These are phyloP conservation scores for Physcia stellaris DNA, from an alignment of 495 filamentous ascomycete genomes.

Conservation along the genomic window DNA sequence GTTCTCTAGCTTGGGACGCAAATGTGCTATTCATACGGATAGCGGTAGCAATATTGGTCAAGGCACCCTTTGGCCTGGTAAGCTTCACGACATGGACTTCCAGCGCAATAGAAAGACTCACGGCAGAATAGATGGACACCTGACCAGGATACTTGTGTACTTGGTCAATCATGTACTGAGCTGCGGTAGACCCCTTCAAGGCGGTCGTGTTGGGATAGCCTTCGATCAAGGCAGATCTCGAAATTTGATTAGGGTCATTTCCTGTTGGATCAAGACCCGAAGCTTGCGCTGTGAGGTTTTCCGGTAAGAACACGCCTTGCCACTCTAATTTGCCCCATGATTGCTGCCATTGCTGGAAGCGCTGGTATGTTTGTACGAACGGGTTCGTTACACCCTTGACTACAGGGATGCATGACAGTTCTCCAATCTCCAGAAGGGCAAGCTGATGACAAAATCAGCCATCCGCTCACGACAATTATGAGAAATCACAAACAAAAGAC, in stretches of 20 bases:
- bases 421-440: too few species aligned
- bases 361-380: too few species aligned
- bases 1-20: too few species aligned
- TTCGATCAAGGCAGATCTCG: slow-evolving; percentile 22
- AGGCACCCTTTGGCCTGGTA: slow-evolving; percentile 14
- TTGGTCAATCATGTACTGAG: slow-evolving; percentile 27
- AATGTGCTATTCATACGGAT: too few species aligned
- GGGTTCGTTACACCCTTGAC: too few species aligned
- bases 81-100: background rate
- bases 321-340: slow-evolving; percentile 23
- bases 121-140: slow-evolving; percentile 12
- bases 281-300: slow-evolving; percentile 19
- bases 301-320: slow-evolving; percentile 22
- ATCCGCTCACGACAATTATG: too few species aligned
- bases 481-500: too few species aligned
- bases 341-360: too few species aligned
- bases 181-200: slow-evolving; percentile 10
- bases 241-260: slow-evolving; percentile 20
- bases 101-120: background rate
- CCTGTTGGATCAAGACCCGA: slow-evolving; percentile 22
- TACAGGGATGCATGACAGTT: too few species aligned
- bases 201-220: slow-evolving; percentile 23
- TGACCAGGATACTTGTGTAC: slow-evolving; percentile 25
- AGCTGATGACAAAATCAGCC: too few species aligned
- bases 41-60: slow-evolving; percentile 31